Evolutionary conservation across 345 rosid species (phyloP).

Genomic region (Corymbia maculata): DNA sequence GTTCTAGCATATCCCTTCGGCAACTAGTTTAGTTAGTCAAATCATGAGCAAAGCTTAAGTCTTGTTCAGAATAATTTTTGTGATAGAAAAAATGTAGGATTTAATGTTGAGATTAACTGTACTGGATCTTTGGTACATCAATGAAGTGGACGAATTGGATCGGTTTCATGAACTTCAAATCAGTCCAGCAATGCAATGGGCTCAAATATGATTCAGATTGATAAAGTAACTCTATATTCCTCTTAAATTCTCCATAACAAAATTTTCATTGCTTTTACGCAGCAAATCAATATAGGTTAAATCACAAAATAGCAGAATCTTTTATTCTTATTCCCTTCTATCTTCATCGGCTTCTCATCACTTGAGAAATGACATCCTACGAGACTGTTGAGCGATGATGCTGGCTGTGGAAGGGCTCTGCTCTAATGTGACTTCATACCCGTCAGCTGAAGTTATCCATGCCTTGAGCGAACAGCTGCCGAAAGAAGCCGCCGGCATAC

Average conservation of each 20-base stretch:
- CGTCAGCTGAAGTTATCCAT: constrained; percentile 41
- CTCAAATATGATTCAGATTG: background rate
- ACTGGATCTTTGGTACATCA: background rate
- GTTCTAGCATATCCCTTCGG: background rate
- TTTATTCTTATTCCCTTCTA: background rate
- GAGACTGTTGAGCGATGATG: constrained; percentile 47
- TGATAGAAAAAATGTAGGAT: background rate
- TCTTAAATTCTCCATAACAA: background rate
- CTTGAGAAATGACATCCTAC: constrained; percentile 14
- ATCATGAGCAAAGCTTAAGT: background rate
- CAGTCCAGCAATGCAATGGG: background rate
- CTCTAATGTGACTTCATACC: constrained; percentile 45
- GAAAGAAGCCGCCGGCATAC: constrained; percentile 52
- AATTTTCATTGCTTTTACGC: no score
- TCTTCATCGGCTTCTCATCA: background rate
- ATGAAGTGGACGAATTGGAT: background rate
- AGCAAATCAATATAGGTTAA: no score
- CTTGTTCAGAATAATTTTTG: background rate
- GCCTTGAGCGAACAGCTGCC: constrained; percentile 51
- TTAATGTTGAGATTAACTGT: no score
- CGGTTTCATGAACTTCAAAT: background rate
- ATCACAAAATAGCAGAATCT: background rate
- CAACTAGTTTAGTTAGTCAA: no score
- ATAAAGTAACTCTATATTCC: background rate
- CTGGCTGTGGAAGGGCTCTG: constrained; percentile 50